Evolutionary conservation across 345 rosid species (phyloP).

Genomic region (Acer campestre): DNA sequence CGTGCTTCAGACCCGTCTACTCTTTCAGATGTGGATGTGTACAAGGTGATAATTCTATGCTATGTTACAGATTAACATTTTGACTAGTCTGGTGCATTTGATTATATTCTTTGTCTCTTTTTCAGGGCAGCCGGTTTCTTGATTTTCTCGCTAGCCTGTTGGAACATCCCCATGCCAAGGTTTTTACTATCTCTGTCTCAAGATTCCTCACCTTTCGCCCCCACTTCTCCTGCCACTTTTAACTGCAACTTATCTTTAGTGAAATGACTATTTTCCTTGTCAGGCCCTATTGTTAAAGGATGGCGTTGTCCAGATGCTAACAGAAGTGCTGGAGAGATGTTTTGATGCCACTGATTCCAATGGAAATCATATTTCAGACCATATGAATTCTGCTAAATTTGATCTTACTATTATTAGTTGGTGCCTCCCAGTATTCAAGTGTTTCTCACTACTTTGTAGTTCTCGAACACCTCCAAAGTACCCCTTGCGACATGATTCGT

Average conservation of each 20-base stretch:
- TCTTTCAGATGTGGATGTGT: conserved; percentile 60
- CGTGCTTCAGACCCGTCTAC: conserved; percentile 47
- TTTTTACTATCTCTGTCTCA: conserved; percentile 29
- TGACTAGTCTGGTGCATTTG: conserved; percentile 25
- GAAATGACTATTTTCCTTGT: conserved; percentile 19
- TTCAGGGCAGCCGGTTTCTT: conserved; percentile 75
- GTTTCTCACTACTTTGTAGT: conserved; percentile 63
- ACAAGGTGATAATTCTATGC: conserved; percentile 61
- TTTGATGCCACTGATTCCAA: conserved; percentile 56
- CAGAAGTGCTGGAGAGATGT: conserved; percentile 66
- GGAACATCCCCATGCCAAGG: conserved; percentile 93
- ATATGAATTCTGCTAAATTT: conserved; percentile 40
- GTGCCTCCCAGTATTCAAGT: conserved; percentile 77
- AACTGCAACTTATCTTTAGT: conserved; percentile 19
- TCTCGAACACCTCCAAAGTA: conserved; percentile 40
- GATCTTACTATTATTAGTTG: conserved; percentile 55
- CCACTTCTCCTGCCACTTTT: not conserved
- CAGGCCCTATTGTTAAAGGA: conserved; percentile 72
- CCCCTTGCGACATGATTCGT: conserved; percentile 53
- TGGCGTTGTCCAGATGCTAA: conserved; percentile 61
- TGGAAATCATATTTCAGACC: conserved; percentile 46
- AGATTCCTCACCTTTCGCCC: not conserved
- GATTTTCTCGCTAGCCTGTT: conserved; percentile 73
- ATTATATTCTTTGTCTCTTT: conserved; percentile 16
- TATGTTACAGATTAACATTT: conserved; percentile 15